Conservation (phyloP, 192 early-diverging fungal species). For the Gamsiella multidivaricata region DNA sequence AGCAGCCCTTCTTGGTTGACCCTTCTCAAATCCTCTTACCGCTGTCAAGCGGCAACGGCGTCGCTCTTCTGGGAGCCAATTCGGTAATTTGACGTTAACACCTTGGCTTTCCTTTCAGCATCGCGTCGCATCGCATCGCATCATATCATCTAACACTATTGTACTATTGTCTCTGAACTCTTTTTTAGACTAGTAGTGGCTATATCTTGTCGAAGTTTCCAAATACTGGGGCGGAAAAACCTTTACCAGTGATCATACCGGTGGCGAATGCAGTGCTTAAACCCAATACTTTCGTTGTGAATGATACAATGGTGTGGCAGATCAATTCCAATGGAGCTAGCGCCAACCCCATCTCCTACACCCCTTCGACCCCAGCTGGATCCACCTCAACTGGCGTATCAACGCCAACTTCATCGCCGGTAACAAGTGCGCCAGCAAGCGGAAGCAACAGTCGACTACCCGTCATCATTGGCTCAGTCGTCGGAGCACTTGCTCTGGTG, state of each 20-base stretch:
- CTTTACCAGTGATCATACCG: neutral
- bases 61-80: neutral
- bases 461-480: slow-evolving; percentile 20
- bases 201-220: no score
- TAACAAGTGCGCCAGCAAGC: neutral
- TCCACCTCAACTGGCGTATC: no score
- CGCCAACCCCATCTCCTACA: neutral
- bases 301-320: neutral
- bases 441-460: neutral
- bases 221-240: neutral
- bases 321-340: neutral
- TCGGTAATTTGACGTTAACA: neutral
- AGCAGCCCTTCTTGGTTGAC: neutral
- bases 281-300: slow-evolving; percentile 3
- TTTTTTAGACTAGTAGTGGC: neutral
- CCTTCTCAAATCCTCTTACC: slow-evolving; percentile 1
- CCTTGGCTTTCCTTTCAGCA: neutral
- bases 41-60: neutral
- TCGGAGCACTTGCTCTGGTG: slow-evolving; percentile 5
- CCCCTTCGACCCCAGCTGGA: neutral
- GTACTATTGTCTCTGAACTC: neutral
- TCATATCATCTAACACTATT: no score
- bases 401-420: neutral
- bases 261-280: neutral
- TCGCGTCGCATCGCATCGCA: no score